Evolutionary conservation across 352 stramenopile genomes (phyloP).

Genomic region (Phytophthora crassamura): DNA sequence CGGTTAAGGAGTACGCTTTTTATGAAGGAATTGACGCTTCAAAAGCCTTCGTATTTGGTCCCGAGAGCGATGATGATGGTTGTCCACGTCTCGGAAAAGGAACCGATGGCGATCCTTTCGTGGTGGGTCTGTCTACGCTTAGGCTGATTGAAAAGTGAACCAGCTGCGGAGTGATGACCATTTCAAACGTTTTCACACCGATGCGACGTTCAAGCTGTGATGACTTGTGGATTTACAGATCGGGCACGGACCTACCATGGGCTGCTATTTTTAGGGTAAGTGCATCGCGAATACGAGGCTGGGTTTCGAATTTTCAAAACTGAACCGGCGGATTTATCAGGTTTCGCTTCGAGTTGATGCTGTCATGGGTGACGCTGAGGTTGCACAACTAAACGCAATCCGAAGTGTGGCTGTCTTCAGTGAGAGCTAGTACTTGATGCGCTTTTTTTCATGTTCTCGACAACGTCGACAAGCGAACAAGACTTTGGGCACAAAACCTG

Average conservation of each 20-base stretch:
- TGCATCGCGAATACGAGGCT: background rate
- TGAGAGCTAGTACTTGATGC: constrained; percentile 13
- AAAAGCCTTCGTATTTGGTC: constrained; percentile 6
- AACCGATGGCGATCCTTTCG: background rate
- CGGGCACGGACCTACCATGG: background rate
- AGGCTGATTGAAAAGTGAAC: constrained; percentile 3
- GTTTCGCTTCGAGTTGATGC: constrained; percentile 3
- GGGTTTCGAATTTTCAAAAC: background rate
- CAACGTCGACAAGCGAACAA: constrained; percentile 13
- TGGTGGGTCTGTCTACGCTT: constrained; percentile 1
- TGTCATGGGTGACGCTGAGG: constrained; percentile 10
- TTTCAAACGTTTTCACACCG: constrained; percentile 8
- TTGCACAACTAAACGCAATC: constrained; percentile 3
- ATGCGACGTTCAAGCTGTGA: constrained; percentile 11
- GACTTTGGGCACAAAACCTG: background rate
- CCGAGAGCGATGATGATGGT: background rate
- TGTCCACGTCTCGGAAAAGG: constrained; percentile 1
- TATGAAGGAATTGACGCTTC: background rate
- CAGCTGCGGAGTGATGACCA: background rate
- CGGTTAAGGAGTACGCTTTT: background rate
- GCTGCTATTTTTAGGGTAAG: background rate
- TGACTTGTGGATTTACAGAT: constrained; percentile 15
- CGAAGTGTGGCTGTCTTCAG: background rate
- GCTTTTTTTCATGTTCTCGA: constrained; percentile 8
- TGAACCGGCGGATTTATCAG: background rate